A percentile compares a stretch with the other conserved stretches of the same genome.
phyloP scores from a whole-genome alignment of 2,329 filamentous ascomycete species.

The Biscogniauxia mediterranea region DNA sequence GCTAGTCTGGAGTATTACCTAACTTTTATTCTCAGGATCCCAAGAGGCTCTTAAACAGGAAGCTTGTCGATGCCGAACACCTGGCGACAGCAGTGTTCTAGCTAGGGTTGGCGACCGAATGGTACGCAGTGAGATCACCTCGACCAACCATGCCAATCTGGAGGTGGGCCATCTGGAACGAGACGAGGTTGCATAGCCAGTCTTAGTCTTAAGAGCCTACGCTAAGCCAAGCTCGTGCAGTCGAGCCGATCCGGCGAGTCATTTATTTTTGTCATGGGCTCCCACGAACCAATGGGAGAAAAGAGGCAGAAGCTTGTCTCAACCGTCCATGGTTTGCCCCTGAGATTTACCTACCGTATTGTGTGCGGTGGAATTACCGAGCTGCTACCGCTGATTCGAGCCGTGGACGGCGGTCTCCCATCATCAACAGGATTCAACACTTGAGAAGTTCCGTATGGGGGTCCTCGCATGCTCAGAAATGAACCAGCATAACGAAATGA shows the following conservation, averaged over 20 bases:
- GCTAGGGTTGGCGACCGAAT: neutral
- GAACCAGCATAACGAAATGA: too few species aligned
- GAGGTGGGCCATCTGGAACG: neutral
- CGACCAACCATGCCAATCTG: neutral
- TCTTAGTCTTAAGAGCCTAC: neutral
- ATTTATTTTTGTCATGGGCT: neutral
- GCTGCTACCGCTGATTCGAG: neutral
- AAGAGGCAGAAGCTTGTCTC: neutral
- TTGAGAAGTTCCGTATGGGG: neutral
- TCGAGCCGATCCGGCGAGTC: neutral
- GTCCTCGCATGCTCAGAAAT: too few species aligned
- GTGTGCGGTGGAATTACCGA: neutral
- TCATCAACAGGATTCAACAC: neutral
- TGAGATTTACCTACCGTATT: neutral
- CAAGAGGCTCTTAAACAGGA: neutral
- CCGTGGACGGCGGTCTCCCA: neutral
- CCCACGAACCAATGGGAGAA: neutral
- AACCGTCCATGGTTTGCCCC: neutral
- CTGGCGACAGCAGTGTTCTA: neutral
- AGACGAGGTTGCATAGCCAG: neutral
- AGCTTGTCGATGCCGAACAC: neutral
- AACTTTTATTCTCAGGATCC: neutral
- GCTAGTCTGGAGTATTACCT: neutral
- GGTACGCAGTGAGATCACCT: neutral
- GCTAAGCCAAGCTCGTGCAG: neutral